Evolutionary conservation across 2,329 filamentous ascomycete species (phyloP).

Genomic region (Chalaropsis ovoidea): DNA sequence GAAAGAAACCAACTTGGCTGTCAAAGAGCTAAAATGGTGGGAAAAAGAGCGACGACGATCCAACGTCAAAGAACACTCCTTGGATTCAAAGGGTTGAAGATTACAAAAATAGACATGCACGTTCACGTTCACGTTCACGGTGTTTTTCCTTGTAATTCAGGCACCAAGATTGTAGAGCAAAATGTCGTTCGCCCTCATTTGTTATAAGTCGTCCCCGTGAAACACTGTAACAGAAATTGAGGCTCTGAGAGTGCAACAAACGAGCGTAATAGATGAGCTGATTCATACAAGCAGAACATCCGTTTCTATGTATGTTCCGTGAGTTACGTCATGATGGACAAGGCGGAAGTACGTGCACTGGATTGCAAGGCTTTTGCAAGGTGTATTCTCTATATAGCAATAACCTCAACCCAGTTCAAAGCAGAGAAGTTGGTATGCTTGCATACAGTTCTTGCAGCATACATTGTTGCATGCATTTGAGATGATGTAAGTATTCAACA

Average conservation of each 20-base stretch:
- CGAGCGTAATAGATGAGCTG: neutral
- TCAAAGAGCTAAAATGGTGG: neutral
- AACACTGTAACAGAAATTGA: neutral
- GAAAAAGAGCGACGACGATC: neutral
- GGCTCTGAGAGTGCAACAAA: neutral
- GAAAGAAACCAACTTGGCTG: neutral
- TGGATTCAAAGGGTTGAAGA: neutral
- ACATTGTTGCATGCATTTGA: neutral
- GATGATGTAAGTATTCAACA: neutral
- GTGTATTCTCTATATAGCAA: no score
- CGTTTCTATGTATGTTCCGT: neutral
- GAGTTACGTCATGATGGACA: neutral
- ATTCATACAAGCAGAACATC: neutral
- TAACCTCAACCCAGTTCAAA: neutral
- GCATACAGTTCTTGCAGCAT: no score
- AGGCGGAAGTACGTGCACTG: neutral
- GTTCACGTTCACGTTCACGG: neutral
- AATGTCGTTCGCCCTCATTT: no score
- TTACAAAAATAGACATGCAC: no score
- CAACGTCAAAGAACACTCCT: neutral
- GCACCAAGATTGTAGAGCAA: neutral
- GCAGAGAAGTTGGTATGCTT: neutral
- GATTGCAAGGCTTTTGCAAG: neutral
- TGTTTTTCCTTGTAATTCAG: neutral
- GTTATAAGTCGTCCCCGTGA: neutral